phyloP scores from a whole-genome alignment of 179 eudicot genomes.

The Patellifolia procumbens region DNA sequence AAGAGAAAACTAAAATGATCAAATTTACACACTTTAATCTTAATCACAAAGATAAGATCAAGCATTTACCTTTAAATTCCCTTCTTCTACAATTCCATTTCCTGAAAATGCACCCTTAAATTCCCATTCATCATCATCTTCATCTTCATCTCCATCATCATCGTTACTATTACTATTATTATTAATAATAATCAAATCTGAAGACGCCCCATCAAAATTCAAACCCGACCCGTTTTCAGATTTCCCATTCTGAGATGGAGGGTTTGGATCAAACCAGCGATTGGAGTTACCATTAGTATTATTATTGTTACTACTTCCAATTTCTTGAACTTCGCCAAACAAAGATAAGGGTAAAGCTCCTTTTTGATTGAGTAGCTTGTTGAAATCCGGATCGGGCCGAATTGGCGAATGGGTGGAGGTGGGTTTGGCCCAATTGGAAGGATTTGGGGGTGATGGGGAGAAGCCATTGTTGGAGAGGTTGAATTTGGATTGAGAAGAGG shows the following conservation, averaged over 20 bases:
- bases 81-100: constrained; percentile 14
- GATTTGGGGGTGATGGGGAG: constrained; percentile 11
- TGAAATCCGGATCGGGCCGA: constrained; percentile 21
- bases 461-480: constrained; percentile 21
- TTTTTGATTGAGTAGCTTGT: constrained; percentile 38
- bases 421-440: constrained; percentile 19
- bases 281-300: constrained; percentile 12
- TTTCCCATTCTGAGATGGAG: constrained; percentile 6
- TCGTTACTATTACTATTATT: constrained; percentile 43
- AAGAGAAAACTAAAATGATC: too few relatives aligned
- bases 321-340: constrained; percentile 58
- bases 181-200: constrained; percentile 24
- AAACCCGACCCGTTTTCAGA: constrained; percentile 26
- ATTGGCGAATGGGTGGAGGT: not conserved
- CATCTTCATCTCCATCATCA: constrained; percentile 51
- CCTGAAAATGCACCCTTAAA: constrained; percentile 55
- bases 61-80: constrained; percentile 38
- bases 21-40: not conserved
- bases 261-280: constrained; percentile 22
- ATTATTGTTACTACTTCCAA: constrained; percentile 5
- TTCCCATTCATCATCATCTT: constrained; percentile 68
- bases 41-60: not conserved
- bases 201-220: constrained; percentile 22
- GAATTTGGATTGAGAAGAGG: constrained; percentile 33
- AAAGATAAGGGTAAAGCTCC: constrained; percentile 77